Base-by-base conservation (phyloP, 2,329 filamentous ascomycete species). In the Coleophoma crateriformis region DNA sequence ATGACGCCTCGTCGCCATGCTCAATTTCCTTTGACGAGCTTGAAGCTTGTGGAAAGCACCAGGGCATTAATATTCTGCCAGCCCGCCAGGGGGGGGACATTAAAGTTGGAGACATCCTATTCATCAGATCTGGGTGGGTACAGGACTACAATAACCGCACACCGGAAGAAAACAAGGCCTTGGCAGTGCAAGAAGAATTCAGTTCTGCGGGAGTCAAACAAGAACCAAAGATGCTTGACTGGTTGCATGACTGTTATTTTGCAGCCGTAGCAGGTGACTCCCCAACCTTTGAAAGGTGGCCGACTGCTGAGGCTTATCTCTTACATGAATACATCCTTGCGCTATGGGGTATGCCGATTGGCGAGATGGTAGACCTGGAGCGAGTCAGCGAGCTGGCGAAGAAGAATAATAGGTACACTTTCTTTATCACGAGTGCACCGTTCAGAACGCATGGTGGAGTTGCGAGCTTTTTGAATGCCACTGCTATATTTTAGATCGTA, bases 41-140 rank as follows among this genome's bases (percentile, higher is more conserved):
- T 14, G 40, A 19, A 7, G 49, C 48, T 27, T 55, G 52, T 39
- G 54, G 52, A 3, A 53, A 51, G 22, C 17, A 37, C 12, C 54
- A 57, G 20, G 53, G 53, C 20, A 50, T 57, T 41, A 53, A 57
- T n/a, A 53, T 57, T 14, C 33, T 50, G 7, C 52, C 54, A n/a
- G 46, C 27, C 2, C 17, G 65, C 8, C 73, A 78, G 54, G 70
- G 69, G n/a, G 74, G 71, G 0, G 65, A 71, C 54, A 61, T 76
- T 20, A 57, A 64, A 22, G 73, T 75, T 49, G 75, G 75, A 10
- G 75, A 78, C 52, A 73, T 78, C 45, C 60, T 78, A 3, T 62
- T 78, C 49, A 65, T 77, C 27, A 69, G 75, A 7, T 68, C 60
- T 60, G 72, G 74, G 14, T 78, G 71, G 58, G 70, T 70, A 54